Evolutionary conservation across 2,329 filamentous ascomycete species (phyloP).

Genomic region (Diaporthe citri): DNA sequence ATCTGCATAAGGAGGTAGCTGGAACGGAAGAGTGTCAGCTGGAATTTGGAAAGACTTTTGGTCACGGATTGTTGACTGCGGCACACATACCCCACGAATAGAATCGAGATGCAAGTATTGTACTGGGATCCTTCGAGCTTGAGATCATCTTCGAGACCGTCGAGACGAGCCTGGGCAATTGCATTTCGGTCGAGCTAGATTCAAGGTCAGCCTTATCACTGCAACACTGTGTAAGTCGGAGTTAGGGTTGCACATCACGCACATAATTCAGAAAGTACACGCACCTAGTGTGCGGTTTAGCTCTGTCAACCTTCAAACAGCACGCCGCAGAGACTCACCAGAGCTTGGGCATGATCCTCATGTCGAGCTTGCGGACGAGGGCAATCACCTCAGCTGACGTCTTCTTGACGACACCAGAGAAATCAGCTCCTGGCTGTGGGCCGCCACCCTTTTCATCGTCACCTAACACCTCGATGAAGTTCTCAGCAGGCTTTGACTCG

Average conservation of each 20-base stretch:
- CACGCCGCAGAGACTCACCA: slow-evolving; percentile 40
- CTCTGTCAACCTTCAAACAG: neutral
- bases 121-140: slow-evolving; percentile 61
- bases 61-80: neutral
- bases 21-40: neutral
- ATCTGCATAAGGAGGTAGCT: slow-evolving; percentile 61
- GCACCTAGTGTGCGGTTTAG: slow-evolving; percentile 27
- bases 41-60: accelerated
- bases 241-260: neutral
- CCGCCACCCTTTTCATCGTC: neutral
- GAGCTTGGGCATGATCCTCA: slow-evolving; percentile 55
- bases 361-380: slow-evolving; percentile 53
- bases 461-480: slow-evolving; percentile 5
- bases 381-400: slow-evolving; percentile 50
- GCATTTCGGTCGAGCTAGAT: slow-evolving; percentile 62
- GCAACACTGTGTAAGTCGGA: too few species aligned
- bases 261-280: slow-evolving; percentile 56
- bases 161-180: slow-evolving; percentile 67
- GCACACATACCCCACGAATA: slow-evolving; percentile 60
- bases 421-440: slow-evolving; percentile 42
- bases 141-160: slow-evolving; percentile 65
- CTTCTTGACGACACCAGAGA: slow-evolving; percentile 52
- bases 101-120: slow-evolving; percentile 60
- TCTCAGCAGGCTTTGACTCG: neutral
- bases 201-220: accelerated